Evolutionary conservation across 2,329 filamentous ascomycete genomes (phyloP).

Genomic region (Apiospora malaysiana): DNA sequence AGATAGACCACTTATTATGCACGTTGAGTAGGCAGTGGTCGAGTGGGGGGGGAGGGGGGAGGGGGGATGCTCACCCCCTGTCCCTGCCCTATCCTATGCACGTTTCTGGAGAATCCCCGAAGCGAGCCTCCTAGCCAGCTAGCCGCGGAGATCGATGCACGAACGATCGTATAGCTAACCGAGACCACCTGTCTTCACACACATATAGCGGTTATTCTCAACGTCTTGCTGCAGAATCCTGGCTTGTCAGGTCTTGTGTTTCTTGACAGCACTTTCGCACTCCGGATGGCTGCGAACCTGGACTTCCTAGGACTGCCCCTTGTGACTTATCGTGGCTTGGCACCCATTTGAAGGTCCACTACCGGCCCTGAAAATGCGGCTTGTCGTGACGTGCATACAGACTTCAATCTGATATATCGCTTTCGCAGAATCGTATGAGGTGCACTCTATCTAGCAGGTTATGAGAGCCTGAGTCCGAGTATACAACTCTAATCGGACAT

Average conservation of each 20-base stretch:
- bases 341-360: neutral
- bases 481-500: neutral
- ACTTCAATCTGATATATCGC: neutral
- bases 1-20: constrained; percentile 6
- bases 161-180: neutral
- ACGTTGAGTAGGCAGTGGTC: neutral
- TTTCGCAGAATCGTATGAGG: neutral
- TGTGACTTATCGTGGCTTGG: neutral
- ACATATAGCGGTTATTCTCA: neutral
- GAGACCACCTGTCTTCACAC: neutral
- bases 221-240: neutral
- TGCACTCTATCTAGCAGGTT: neutral
- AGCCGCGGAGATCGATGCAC: neutral
- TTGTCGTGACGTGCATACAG: neutral
- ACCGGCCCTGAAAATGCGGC: neutral
- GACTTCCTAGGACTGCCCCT: neutral
- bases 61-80: neutral
- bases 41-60: neutral
- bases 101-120: neutral
- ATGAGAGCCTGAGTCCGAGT: neutral
- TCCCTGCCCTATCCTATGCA: neutral
- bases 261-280: neutral
- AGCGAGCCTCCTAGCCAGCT: neutral
- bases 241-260: neutral
- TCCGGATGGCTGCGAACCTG: neutral